Base-by-base conservation (phyloP, 176 grass and related monocot species). In the Aegilops sharonensis region DNA sequence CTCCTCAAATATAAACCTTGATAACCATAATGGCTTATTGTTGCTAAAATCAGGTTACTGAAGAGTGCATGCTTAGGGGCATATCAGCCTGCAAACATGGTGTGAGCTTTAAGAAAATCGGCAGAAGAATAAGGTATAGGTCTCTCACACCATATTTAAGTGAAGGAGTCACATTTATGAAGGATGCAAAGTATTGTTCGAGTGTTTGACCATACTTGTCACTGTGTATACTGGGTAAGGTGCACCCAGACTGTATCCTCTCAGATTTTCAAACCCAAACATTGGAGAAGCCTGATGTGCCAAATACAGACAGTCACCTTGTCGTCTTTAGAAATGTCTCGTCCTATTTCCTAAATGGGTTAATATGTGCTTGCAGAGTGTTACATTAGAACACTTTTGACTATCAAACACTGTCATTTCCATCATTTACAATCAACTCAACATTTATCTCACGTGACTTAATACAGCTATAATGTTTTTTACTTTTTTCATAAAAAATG, bases 41-140 rank as follows among this genome's bases (percentile, higher is more conserved):
- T 85, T 79, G 70, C 25, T 81, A 80, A 83, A 88, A 78, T 82
- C 85, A 96, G 97, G 92, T 99, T 84, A 88, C 97, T 64, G 90
- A 99, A 83, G 97, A 99, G 34, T 96, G 97, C 84, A 48, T 99
- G 85, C 87, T 92, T 73, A 94, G 83, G 89, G 97, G 75, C 29
- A 96, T 99, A 96, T 82, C 90, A 77, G 78, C 91, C 64, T 99
- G 97, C 83, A 96, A 94, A 85, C 87, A 90, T 75, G 97, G 94
- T 91, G 85, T 92, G 62, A 94, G 78, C 84, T 94, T 91, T 81
- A 94, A 96, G 85, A 96, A 87, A 71, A 99, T 99, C 32, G 94
- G 97, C 79, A 91, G 93, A 87, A 94, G 82, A 94, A 99, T 99
- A 91, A 96, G 93, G 97, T 99, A 91, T 30, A 52, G 6, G 57